Evolutionary conservation across 2,329 filamentous ascomycete genomes (phyloP), one percentile per base, ranked within the genome.

Genomic region (Venturia carpophila): DNA sequence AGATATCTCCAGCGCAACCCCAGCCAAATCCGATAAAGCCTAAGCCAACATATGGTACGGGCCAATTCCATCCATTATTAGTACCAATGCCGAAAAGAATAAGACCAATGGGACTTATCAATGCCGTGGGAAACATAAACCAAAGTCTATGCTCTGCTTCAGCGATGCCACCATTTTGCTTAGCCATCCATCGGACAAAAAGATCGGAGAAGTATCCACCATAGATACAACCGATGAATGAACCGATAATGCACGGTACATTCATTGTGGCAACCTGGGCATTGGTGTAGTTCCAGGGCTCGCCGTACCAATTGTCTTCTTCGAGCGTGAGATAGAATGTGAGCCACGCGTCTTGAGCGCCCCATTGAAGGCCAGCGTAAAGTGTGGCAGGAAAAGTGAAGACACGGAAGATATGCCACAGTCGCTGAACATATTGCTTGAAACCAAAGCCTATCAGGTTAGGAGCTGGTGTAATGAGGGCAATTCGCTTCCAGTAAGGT

Each of bases 11-110:
- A 1, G 82, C 82, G 62, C 82, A 84, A 9, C 83, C 83, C 72
- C 82, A 85, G 1, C 83, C 83, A 64, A 85, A 85, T 5, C 83
- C 83, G 37, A 84, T 84, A 68, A 84, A 79, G 3, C 80, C 83
- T 0, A 85, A 73, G 1, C 81, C 83, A 17, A 85, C 74, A 64
- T 85, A 85, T 0, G 82, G 80, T 10, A 75, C 74, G 1, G 79
- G 80, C 83, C 83, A 84, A 43, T 71, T 68, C 82, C 80, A 83
- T 1, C 78, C 80, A 45, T 80, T 74, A 11, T 74, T 78, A 2
- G 79, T 80, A 0, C 80, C 81, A 45, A 84, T 79, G 6, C 82
- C 82, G 49, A 84, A 84, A 0, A 84, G 72, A 72, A 80, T 79
- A 69, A 84, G 76, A 11, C 82, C 82, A 3, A 77, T 73, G 0